Percentiles rank a stretch among this genome's conserved stretches.
Evolutionary conservation across 2,329 filamentous ascomycete genomes (phyloP).

Genomic region (Parastagonospora nodorum): DNA sequence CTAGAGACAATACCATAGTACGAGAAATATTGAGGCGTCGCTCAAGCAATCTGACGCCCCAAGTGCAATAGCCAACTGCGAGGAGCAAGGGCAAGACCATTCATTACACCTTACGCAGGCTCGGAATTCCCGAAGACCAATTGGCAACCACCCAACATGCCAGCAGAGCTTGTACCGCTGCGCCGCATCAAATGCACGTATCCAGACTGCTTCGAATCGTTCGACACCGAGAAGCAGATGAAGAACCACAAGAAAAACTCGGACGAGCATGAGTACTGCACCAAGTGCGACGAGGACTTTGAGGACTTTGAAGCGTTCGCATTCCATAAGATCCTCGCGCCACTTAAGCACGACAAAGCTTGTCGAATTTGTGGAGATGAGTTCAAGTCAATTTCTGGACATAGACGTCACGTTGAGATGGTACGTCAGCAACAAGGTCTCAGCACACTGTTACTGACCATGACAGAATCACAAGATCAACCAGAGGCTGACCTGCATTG

Average conservation of each 20-base stretch:
- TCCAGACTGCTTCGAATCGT: constrained; percentile 52
- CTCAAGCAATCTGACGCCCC: too few species aligned
- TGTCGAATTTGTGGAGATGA: constrained; percentile 63
- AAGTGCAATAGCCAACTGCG: too few species aligned
- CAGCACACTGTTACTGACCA: neutral
- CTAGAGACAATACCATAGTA: too few species aligned
- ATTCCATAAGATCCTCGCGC: constrained; percentile 52
- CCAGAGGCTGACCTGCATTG: constrained; percentile 59
- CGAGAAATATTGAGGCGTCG: too few species aligned
- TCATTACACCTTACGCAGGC: too few species aligned
- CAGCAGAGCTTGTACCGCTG: constrained; percentile 26
- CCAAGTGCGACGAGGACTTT: constrained; percentile 53
- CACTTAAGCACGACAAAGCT: constrained; percentile 53
- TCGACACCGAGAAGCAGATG: constrained; percentile 54
- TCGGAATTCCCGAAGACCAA: too few species aligned
- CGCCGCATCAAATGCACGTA: constrained; percentile 51
- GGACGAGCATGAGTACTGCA: constrained; percentile 53
- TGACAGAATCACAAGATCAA: constrained; percentile 54
- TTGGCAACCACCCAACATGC: constrained; percentile 23
- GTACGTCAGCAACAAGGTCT: constrained; percentile 42
- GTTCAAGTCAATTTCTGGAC: constrained; percentile 59
- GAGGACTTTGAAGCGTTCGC: constrained; percentile 51
- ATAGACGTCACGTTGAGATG: constrained; percentile 57
- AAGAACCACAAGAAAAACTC: constrained; percentile 56
- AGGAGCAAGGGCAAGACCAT: too few species aligned